phyloP scores from a whole-genome alignment of 768 basidiomycete species.

The Candolleomyces efflorescens region DNA sequence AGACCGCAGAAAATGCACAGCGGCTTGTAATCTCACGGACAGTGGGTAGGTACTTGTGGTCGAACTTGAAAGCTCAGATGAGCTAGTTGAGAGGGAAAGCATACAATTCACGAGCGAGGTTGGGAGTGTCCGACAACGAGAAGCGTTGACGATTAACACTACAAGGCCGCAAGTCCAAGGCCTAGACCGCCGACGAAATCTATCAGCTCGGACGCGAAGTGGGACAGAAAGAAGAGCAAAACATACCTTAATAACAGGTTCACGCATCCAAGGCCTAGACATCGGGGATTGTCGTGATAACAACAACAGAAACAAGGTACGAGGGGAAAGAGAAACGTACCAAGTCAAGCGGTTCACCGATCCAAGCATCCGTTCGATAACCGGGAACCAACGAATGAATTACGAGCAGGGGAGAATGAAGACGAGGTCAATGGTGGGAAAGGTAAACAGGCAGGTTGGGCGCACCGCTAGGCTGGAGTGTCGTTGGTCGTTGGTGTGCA shows the following conservation, averaged over 20 bases:
- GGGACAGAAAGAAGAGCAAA: neutral
- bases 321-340: neutral
- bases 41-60: too few species aligned
- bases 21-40: too few species aligned
- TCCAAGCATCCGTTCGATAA: neutral
- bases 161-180: neutral
- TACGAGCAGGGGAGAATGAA: neutral
- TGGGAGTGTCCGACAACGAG: neutral
- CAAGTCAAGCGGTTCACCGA: neutral
- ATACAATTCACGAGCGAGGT: constrained; percentile 6
- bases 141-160: neutral
- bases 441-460: neutral
- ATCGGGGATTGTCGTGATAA: neutral
- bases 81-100: neutral
- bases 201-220: neutral
- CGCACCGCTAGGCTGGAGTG: neutral
- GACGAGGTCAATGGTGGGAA: neutral
- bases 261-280: neutral
- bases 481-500: neutral
- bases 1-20: too few species aligned
- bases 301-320: neutral
- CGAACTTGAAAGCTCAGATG: too few species aligned
- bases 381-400: too few species aligned
- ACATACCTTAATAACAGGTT: neutral
- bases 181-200: neutral